These are phyloP conservation scores for Malus domestica DNA, from an alignment of 306 rosid genomes.

Conservation along the genomic window DNA sequence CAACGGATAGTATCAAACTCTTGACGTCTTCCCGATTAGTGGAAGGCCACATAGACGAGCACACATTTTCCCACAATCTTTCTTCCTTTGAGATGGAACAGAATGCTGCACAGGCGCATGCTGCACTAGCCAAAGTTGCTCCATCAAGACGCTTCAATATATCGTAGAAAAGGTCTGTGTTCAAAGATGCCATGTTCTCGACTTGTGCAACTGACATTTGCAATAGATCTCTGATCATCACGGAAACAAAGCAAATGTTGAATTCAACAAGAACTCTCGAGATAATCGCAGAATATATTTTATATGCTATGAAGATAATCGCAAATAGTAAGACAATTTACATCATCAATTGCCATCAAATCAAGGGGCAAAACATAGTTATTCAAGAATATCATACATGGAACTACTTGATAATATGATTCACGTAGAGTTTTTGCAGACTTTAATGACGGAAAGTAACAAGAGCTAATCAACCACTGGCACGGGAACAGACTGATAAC, in stretches of 20 bases:
- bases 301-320: neutral
- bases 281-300: neutral
- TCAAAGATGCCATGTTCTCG: conserved; percentile 54
- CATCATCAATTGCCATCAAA: neutral
- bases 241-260: conserved; percentile 16
- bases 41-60: conserved; percentile 87
- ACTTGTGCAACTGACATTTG: conserved; percentile 42
- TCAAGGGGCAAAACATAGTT: neutral
- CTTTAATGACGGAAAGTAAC: neutral
- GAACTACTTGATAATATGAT: neutral
- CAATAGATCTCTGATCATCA: conserved; percentile 23
- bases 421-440: neutral
- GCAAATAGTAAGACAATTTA: neutral
- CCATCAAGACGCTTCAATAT: conserved; percentile 84
- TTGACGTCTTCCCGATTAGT: conserved; percentile 79
- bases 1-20: conserved; percentile 53
- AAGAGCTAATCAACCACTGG: neutral
- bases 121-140: conserved; percentile 65
- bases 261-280: neutral
- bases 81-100: conserved; percentile 81
- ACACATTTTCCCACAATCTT: conserved; percentile 76
- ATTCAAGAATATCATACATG: neutral
- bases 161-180: conserved; percentile 72
- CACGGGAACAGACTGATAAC: neutral
- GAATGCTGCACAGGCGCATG: conserved; percentile 75